Percentiles rank a stretch among this genome's conserved stretches.
These are phyloP conservation scores for Funneliformis caledonium DNA, from an alignment of 371 early-diverging fungal species.

Conservation along the genomic window DNA sequence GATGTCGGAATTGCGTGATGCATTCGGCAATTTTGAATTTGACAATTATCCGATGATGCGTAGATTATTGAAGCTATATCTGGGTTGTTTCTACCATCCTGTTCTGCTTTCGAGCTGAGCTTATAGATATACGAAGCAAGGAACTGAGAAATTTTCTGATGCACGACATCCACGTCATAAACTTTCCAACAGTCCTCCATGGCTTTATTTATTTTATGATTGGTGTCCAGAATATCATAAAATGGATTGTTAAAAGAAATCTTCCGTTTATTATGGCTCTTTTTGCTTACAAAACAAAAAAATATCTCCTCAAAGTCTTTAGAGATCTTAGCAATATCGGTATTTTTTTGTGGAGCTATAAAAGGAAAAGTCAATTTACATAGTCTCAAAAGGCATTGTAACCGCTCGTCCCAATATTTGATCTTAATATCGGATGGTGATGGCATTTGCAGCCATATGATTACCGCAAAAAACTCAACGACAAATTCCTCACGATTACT, in stretches of 20 bases:
- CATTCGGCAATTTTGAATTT: background rate
- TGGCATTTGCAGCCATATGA: constrained; percentile 8
- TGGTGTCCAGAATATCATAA: background rate
- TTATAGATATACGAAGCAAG: constrained; percentile 24
- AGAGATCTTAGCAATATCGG: background rate
- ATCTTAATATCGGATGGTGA: background rate
- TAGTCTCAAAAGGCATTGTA: background rate
- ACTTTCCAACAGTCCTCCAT: background rate
- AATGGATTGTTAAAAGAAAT: constrained; percentile 10
- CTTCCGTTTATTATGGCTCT: background rate
- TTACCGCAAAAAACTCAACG: constrained; percentile 17
- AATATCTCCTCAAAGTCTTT: constrained; percentile 2
- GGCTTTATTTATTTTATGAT: background rate
- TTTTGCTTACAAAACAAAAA: background rate
- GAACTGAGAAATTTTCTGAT: constrained; percentile 1
- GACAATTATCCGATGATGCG: background rate
- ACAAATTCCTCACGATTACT: background rate
- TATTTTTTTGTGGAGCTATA: background rate
- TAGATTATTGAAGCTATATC: constrained; percentile 3
- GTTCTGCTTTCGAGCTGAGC: background rate
- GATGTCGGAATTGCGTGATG: constrained; percentile 28
- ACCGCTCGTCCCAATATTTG: background rate
- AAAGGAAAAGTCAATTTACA: background rate
- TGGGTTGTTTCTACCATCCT: background rate
- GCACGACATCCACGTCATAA: background rate